Evolutionary conservation across 345 rosid genomes (phyloP), one percentile per base, ranked within the genome.

Genomic region (Aurinia saxatilis): DNA sequence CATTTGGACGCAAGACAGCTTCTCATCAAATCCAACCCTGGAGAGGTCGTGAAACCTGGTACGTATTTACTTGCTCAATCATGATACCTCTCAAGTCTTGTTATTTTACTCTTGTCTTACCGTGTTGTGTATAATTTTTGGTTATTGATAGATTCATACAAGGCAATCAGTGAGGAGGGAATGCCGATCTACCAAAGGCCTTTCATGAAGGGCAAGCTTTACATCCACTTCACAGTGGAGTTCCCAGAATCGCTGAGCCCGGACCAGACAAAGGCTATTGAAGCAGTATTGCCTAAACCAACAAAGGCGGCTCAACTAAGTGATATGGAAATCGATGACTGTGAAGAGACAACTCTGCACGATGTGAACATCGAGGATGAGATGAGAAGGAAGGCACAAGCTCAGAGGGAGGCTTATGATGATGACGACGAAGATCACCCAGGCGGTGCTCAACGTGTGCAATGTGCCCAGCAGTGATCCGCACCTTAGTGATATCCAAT

Each of bases 41-140:
- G 97, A n/a, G 96, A 92, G 67, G 90, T 81, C 9, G 83, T 90
- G 47, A 87, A 90, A 67, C 99, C 96, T 34, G 91, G 97, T 93
- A 78, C 25, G 76, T 66, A 6, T 39, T 31, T 6, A 21, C 40
- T 18, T 41, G 8, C 51, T 12, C 21, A 58, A 1, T 33, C 46
- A 34, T 42, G 37, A 17, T 27, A 10, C 6, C 2, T n/a, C 16
- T 18, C 27, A 23, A 8, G 25, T 4, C 25, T 65, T 17, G 25
- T 34, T 14, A 7, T 15, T 6, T 66, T 17, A 11, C 51, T 54
- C 2, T 8, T 30, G n/a, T 30, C 68, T 47, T 16, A 56, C 15
- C 2, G 1, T 40, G 14, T 34, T 56, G 37, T 70, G 10, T 47
- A 30, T 54, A n/a, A 5, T 2, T 27, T 27, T 23, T 25, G 56